Conservation (phyloP, 2,329 filamentous ascomycete species). For the Scytalidium lignicola region DNA sequence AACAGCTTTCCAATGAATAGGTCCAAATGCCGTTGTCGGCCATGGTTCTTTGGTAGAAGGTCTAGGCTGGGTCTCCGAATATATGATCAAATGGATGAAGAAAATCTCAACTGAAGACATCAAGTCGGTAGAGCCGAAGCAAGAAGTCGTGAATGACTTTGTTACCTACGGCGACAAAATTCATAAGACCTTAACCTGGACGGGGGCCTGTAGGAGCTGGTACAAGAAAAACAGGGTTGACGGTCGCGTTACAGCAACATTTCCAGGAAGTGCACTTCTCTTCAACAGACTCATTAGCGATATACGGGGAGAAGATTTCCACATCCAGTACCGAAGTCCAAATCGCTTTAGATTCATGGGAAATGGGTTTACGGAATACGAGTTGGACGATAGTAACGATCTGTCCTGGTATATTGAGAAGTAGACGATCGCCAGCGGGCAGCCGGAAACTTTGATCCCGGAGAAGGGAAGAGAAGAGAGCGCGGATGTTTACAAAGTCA, state of each 20-base stretch:
- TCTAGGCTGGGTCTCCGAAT: conserved; percentile 28
- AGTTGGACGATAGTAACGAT: conserved; percentile 21
- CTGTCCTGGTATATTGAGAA: conserved; percentile 21
- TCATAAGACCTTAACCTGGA: conserved; percentile 36
- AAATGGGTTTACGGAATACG: conserved; percentile 36
- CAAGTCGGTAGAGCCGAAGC: conserved; percentile 29
- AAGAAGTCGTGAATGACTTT: conserved; percentile 30
- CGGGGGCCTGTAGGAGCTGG: conserved; percentile 37
- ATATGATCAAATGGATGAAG: conserved; percentile 26
- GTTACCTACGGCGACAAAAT: conserved; percentile 37
- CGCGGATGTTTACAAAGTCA: too few relatives aligned
- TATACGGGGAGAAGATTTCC: conserved; percentile 43
- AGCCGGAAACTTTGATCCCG: too few relatives aligned
- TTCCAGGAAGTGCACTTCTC: conserved; percentile 35
- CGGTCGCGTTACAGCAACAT: conserved; percentile 40
- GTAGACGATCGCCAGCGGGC: too few relatives aligned
- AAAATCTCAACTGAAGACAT: conserved; percentile 30
- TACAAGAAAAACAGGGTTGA: conserved; percentile 40
- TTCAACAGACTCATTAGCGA: conserved; percentile 32
- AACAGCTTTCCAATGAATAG: too few relatives aligned
- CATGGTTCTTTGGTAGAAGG: conserved; percentile 21
- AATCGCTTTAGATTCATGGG: conserved; percentile 44
- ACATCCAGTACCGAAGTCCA: conserved; percentile 37
- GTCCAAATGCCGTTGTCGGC: conserved; percentile 4
- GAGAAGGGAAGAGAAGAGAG: too few relatives aligned